Evolutionary conservation across 768 basidiomycete species (phyloP), one percentile per base, ranked within the genome.

Genomic region (Pseudohyphozyma bogoriensis): DNA sequence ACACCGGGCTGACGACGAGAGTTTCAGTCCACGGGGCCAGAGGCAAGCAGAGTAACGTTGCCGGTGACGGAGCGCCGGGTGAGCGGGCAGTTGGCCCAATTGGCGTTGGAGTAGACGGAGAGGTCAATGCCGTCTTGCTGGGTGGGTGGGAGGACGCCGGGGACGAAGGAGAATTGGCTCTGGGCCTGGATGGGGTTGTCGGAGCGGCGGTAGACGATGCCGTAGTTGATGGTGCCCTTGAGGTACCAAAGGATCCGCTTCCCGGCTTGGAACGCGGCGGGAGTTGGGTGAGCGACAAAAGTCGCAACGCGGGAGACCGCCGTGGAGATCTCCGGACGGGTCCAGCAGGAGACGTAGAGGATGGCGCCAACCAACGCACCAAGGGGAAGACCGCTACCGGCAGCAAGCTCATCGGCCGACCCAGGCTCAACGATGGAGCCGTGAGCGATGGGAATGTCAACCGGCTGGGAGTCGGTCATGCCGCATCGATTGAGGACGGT

Each of bases 161-260:
- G n/a, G n/a, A n/a, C n/a, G 36, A 0, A 71, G 72, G n/a, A n/a
- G n/a, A n/a, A n/a, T n/a, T n/a, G n/a, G n/a, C n/a, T n/a, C n/a
- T n/a, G n/a, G n/a, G 49, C 47, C 28, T 8, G 6, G 6, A 58
- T 37, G 36, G 42, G 33, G 1, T 44, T 22, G 31, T 50, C 35
- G 53, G 58, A 44, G 4, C 37, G 62, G 70, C 73, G 52, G 69
- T 65, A 10, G 76, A 62, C 53, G 59, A 55, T 24, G 60, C 55
- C 56, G 35, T 28, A 33, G 36, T 28, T 13, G 2, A 18, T 1
- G 50, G 74, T 77, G n/a, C 69, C 72, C 9, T 66, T 59, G 40
- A 80, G 68, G 62, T 80, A 81, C 1, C 73, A 68, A 44, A 78
- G 70, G 26, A 80, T 59, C 16, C 70, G 72, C 57, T 77, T 77